Percentiles rank a stretch among this genome's conserved stretches.
phyloP scores from a whole-genome alignment of 23 red algal species.

The Gracilaria gracilis region DNA sequence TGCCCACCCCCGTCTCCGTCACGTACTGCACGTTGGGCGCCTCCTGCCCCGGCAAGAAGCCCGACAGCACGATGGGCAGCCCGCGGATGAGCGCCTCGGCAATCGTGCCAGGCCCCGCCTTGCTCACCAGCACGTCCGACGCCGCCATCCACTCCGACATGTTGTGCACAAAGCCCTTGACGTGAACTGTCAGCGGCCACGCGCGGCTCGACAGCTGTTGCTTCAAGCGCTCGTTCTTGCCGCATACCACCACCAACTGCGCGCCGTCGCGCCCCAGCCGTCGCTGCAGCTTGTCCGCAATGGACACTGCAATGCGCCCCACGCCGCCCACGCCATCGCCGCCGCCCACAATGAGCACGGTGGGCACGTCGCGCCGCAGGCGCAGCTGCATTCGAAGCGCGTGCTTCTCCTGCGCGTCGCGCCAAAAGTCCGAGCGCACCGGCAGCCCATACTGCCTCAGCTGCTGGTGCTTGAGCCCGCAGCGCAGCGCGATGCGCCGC shows the following conservation, averaged over 20 bases:
- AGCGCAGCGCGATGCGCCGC: constrained; percentile 32
- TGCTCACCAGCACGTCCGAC: constrained; percentile 74
- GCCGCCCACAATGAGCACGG: constrained; percentile 82
- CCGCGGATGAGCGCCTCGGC: constrained; percentile 82
- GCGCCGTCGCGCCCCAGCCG: constrained; percentile 29
- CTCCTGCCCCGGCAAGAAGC: constrained; percentile 89
- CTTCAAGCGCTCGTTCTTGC: constrained; percentile 59
- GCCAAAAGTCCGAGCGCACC: constrained; percentile 75
- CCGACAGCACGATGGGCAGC: constrained; percentile 78
- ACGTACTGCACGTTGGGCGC: constrained; percentile 83
- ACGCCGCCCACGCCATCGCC: constrained; percentile 83
- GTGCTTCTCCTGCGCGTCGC: constrained; percentile 31
- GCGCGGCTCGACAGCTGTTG: constrained; percentile 18
- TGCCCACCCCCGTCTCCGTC: constrained; percentile 66
- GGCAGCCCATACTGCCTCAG: constrained; percentile 78
- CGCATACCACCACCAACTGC: constrained; percentile 81
- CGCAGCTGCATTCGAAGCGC: constrained; percentile 24
- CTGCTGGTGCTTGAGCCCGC: constrained; percentile 44
- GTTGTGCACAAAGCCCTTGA: constrained; percentile 87
- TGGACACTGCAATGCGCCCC: constrained; percentile 44
- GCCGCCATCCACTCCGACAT: constrained; percentile 91
- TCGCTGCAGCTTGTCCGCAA: constrained; percentile 11
- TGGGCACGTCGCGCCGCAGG: constrained; percentile 29
- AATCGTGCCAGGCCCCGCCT: constrained; percentile 89
- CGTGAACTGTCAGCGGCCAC: constrained; percentile 52